Percentiles rank a stretch among this genome's conserved stretches.
Conservation (phyloP, 176 grass and related monocot genomes). For the maize (Zea mays) region DNA sequence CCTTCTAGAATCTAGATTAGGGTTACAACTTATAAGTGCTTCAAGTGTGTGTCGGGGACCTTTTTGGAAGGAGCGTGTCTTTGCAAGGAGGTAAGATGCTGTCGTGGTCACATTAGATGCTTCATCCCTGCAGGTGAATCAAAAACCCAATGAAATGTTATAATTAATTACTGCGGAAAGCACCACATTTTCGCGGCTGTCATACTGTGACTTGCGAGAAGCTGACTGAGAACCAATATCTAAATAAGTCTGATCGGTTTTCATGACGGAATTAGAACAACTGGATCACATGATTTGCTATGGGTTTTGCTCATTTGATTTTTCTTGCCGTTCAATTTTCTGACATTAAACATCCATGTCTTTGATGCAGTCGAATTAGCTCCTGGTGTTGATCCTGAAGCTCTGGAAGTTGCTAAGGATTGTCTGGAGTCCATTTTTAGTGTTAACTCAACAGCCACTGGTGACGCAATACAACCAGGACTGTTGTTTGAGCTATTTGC, state of each 20-base stretch:
- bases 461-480: slow-evolving; percentile 49
- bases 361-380: slow-evolving; percentile 58
- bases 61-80: background rate
- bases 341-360: slow-evolving; percentile 28
- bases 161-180: background rate
- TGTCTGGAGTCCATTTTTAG: slow-evolving; percentile 58
- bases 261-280: background rate
- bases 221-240: background rate
- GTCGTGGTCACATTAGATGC: background rate
- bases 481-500: slow-evolving; percentile 58
- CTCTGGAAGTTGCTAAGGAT: slow-evolving; percentile 63
- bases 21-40: background rate
- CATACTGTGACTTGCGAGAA: background rate
- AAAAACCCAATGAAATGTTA: background rate
- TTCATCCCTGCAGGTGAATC: background rate
- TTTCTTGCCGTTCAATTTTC: slow-evolving; percentile 10
- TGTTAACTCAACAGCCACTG: slow-evolving; percentile 41
- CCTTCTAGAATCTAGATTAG: background rate
- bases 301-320: background rate
- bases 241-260: background rate
- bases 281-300: background rate
- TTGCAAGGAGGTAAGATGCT: background rate
- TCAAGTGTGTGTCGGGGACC: background rate
- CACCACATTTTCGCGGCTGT: background rate
- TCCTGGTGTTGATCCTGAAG: slow-evolving; percentile 58